Percentiles rank a stretch among this genome's conserved stretches.
These are phyloP conservation scores for Colletotrichum theobromicola DNA, from an alignment of 2,329 filamentous ascomycete species.

Conservation along the genomic window DNA sequence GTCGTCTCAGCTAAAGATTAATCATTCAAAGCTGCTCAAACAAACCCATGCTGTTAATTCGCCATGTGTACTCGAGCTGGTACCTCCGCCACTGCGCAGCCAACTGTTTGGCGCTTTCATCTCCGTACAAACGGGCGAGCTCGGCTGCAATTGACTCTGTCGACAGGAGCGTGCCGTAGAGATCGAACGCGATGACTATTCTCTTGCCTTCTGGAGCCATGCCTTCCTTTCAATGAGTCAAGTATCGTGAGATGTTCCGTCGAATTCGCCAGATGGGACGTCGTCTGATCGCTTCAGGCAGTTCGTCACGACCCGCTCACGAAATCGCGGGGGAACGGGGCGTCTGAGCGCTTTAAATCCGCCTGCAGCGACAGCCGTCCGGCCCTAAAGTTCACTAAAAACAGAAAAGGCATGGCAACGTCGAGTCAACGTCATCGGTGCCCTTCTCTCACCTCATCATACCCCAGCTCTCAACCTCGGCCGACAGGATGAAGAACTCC, in stretches of 20 bases:
- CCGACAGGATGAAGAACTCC: constrained; percentile 51
- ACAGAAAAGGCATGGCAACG: background rate
- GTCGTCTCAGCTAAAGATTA: background rate
- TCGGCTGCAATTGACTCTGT: constrained; percentile 70
- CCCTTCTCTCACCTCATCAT: background rate
- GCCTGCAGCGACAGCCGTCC: background rate
- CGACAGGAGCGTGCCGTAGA: constrained; percentile 77
- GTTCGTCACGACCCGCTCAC: background rate
- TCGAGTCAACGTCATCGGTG: constrained; percentile 10
- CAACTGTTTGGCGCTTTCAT: constrained; percentile 60
- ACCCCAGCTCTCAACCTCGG: constrained; percentile 6
- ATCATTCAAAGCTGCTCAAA: background rate
- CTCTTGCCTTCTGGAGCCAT: constrained; percentile 25
- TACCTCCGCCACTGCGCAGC: constrained; percentile 69
- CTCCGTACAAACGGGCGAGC: constrained; percentile 61
- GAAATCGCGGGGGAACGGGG: background rate
- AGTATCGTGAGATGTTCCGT: background rate
- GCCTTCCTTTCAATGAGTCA: too few species aligned
- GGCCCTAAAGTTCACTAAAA: background rate
- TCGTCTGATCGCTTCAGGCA: background rate
- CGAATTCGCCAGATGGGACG: background rate
- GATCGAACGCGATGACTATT: constrained; percentile 71
- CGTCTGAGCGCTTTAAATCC: background rate
- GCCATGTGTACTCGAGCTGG: constrained; percentile 81
- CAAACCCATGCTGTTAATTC: constrained; percentile 76